Percentiles rank a stretch among this genome's conserved stretches.
phyloP scores from a whole-genome alignment of 2,329 filamentous ascomycete species.

The Beauveria medogensis region DNA sequence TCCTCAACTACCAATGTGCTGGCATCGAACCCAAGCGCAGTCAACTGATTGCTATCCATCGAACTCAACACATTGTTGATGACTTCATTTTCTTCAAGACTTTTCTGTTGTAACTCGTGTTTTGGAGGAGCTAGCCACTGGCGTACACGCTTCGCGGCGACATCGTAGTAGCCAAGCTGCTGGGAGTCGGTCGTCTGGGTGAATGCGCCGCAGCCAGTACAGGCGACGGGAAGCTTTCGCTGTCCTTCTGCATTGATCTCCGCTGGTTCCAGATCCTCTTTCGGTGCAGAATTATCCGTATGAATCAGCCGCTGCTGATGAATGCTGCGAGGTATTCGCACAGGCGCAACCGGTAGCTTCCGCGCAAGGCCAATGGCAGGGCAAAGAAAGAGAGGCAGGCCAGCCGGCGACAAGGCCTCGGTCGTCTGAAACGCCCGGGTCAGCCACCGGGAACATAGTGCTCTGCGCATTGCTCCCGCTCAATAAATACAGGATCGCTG shows the following conservation, averaged over 20 bases:
- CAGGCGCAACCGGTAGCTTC: not conserved
- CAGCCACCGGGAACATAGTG: slow-evolving; percentile 34
- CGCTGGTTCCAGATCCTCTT: not conserved
- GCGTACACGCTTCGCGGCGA: slow-evolving; percentile 42
- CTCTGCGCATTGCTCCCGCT: slow-evolving; percentile 33
- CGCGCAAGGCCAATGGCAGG: slow-evolving; percentile 29
- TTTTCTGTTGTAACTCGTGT: slow-evolving; percentile 13
- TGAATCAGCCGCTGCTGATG: slow-evolving; percentile 21
- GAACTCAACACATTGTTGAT: slow-evolving; percentile 37
- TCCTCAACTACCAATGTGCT: slow-evolving; percentile 27
- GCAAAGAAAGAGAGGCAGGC: slow-evolving; percentile 41
- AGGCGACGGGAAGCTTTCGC: slow-evolving; percentile 44
- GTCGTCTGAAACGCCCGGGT: slow-evolving; percentile 33
- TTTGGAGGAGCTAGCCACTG: slow-evolving; percentile 31
- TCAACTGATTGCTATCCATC: slow-evolving; percentile 33
- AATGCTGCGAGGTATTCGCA: slow-evolving; percentile 3
- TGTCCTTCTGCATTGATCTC: not conserved
- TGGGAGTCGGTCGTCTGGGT: slow-evolving; percentile 45
- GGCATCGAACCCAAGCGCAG: slow-evolving; percentile 38
- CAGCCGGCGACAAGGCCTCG: slow-evolving; percentile 27
- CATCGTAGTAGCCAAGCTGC: slow-evolving; percentile 49
- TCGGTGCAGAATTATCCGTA: slow-evolving; percentile 15
- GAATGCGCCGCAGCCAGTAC: slow-evolving; percentile 57
- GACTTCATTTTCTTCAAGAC: slow-evolving; percentile 35
- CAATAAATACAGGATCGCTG: not conserved